Evolutionary conservation across 1,284 basidiomycete species (phyloP).

Genomic region (Trametes pubescens): DNA sequence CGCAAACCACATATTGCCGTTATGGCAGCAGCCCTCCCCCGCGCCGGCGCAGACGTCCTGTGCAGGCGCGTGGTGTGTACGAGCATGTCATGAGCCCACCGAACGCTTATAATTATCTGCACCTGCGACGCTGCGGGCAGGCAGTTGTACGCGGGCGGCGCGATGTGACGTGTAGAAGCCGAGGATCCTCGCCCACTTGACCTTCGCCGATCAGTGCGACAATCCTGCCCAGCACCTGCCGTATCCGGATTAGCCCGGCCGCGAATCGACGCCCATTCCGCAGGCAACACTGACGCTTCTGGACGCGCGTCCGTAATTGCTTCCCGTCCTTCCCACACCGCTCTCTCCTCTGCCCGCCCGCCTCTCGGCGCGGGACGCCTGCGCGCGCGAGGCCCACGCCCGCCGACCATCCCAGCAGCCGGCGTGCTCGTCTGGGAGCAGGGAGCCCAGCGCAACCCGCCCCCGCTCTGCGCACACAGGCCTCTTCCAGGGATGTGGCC

Average conservation of each 20-base stretch:
- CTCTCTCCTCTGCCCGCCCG: background rate
- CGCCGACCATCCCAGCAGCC: conserved; percentile 1
- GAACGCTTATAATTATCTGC: background rate
- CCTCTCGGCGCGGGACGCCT: conserved; percentile 11
- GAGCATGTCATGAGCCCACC: background rate
- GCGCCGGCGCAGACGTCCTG: background rate
- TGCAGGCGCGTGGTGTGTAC: background rate
- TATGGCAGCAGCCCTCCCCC: background rate
- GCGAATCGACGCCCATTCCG: conserved; percentile 1
- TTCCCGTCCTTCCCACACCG: background rate
- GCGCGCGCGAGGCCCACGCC: background rate
- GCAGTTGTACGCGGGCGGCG: background rate
- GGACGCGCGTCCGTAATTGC: background rate
- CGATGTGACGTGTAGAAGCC: conserved; percentile 18
- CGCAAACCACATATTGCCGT: background rate
- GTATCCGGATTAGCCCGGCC: conserved; percentile 13
- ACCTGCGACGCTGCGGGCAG: background rate
- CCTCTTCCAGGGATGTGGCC: background rate
- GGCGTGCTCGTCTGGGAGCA: conserved; percentile 1
- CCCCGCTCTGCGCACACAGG: background rate
- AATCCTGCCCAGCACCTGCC: conserved; percentile 19
- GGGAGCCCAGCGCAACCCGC: background rate
- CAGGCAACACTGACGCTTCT: background rate
- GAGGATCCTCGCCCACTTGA: conserved; percentile 11
- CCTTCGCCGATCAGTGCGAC: conserved; percentile 20